Evolutionary conservation across 495 filamentous ascomycete species (phyloP), one percentile per base, ranked within the genome.

Genomic region (Neurospora sp.): DNA sequence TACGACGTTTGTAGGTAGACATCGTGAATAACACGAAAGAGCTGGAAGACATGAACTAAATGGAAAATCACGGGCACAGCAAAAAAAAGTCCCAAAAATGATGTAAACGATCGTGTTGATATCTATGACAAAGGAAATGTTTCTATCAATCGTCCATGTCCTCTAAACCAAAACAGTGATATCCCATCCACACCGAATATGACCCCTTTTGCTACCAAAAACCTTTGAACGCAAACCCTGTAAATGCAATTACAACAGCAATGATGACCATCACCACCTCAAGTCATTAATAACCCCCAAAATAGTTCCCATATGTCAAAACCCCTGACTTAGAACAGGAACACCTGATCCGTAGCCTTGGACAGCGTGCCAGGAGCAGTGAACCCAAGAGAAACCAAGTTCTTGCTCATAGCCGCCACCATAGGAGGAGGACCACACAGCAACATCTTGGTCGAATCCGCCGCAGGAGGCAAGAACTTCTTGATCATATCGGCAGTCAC

Each of bases 321-420:
- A n/a, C n/a, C n/a, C n/a, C n/a, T n/a, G n/a, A 42, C 27, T 83
- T 89, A 94, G 84, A 95, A 94, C 83, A 90, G 90, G 85, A 96
- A 96, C 74, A 96, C 90, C 81, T 94, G 91, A 82, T 96, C 93
- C 73, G 88, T 87, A 69, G 93, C 85, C 85, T 94, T 94, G 83
- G 91, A 92, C 76, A 94, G 88, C 1, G 92, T 87, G 70, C 88
- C 88, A 7, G 93, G 87, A 82, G 92, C 91, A 76, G 89, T 85
- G 81, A 90, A 95, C 40, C 93, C 92, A 44, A 94, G 84, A 72
- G 86, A 86, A 72, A 90, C 90, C 71, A 91, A 88, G n/a, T 88
- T 87, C 87, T 93, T 94, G 86, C 94, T 94, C 89, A 93, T 92
- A 16, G 92, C 92, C 75, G 87, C 89, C 74, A 96, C 85, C 93